Base-by-base conservation (phyloP, 768 basidiomycete species). In the Russula emetica region DNA sequence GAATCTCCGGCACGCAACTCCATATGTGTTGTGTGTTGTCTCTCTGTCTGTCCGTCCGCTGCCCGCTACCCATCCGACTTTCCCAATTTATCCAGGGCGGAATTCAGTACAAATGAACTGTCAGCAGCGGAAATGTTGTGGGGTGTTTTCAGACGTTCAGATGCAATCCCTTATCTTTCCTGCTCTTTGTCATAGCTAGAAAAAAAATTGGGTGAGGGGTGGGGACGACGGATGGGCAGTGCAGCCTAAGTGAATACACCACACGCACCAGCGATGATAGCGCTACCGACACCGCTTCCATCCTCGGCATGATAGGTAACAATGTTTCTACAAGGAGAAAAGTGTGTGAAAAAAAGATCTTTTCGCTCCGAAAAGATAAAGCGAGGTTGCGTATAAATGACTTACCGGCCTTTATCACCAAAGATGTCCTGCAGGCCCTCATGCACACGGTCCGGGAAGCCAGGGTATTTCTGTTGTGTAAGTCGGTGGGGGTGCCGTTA, bases 371-470 rank as follows among this genome's bases (percentile, higher is more conserved):
- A 11, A 24, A 40, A 26, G 34, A 53, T 8, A 24, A 22, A 40
- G 36, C 14, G n/a, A 16, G 8, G 0, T 7, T n/a, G 1, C 34
- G 28, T 47, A 30, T 13, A 56, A 24, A 40, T 51, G 50, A 79
- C 89, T 70, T 68, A 91, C 90, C 85, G 83, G 72, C 94, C 97
- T 79, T 92, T 93, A 68, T 97, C 94, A 14, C 97, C 97, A 72
- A 98, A 97, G 65, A 99, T 87, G 72, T 98, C 97, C 47, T 88
- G 82, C 63, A 99, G 76, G 16, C 94, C 97, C 73, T 95, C 87
- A 69, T 97, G 93, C 61, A 98, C 86, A 63, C 94, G 81, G 68
- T 98, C 92, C 42, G 94, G 84, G 72, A 98, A 99, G 44, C 89
- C 85, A 36, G 97, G 97, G 76, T 98, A 98, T 92, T 98, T 97